A percentile compares a stretch with the other conserved stretches of the same genome.
phyloP scores from a whole-genome alignment of 2,329 filamentous ascomycete genomes.

The Pseudohalonectria lignicola region DNA sequence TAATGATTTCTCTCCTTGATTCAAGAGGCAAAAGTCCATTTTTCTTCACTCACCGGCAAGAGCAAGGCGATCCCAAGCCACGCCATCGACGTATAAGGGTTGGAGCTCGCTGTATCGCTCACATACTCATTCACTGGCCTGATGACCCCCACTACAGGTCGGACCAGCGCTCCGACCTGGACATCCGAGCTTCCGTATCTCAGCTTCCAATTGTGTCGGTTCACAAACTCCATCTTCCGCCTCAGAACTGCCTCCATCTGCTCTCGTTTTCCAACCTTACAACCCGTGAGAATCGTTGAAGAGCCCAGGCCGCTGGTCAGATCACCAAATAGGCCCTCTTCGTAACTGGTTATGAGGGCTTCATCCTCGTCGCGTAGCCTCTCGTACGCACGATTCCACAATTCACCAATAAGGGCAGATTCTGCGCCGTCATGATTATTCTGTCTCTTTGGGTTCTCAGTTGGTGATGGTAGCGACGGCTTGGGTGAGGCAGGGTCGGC shows the following conservation, averaged over 20 bases:
- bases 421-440: no score
- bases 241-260: slow-evolving; percentile 14
- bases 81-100: slow-evolving; percentile 8
- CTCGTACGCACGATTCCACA: not conserved
- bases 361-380: not conserved
- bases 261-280: not conserved
- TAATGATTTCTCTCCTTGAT: not conserved
- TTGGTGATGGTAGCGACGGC: no score
- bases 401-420: no score
- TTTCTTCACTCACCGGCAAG: not conserved
- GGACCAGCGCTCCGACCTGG: slow-evolving; percentile 6
- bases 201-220: slow-evolving; percentile 15
- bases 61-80: slow-evolving; percentile 9
- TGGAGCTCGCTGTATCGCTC: slow-evolving; percentile 3
- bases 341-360: not conserved
- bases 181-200: slow-evolving; percentile 7
- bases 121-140: slow-evolving; percentile 8
- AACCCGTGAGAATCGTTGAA: not conserved
- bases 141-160: slow-evolving; percentile 7
- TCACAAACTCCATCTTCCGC: slow-evolving; percentile 14
- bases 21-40: not conserved
- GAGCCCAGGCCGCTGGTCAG: not conserved
- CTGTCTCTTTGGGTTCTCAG: no score
- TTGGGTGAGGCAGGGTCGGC: no score
- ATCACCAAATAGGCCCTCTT: not conserved